Percentiles rank a stretch among this genome's conserved stretches.
Conservation (phyloP, 139 green algal species). For the Bryopsis sp. region DNA sequence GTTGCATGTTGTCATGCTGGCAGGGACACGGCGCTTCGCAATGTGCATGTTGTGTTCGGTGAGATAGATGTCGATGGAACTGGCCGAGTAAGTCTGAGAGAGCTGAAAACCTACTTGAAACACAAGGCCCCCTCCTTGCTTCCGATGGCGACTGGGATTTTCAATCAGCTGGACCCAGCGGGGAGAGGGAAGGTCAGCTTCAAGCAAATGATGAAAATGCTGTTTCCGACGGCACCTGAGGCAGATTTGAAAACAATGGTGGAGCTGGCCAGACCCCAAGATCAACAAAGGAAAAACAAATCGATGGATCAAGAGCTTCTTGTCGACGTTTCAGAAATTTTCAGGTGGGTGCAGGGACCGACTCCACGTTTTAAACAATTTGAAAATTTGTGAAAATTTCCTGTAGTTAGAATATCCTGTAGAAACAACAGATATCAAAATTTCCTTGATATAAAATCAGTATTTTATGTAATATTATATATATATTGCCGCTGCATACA, state of each 20-base stretch:
- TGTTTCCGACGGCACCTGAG: neutral
- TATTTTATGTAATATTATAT: no score
- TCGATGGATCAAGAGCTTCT: slow-evolving; percentile 1
- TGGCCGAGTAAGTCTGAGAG: neutral
- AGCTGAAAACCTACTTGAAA: slow-evolving; percentile 2
- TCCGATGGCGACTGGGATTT: slow-evolving; percentile 1
- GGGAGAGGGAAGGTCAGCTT: neutral
- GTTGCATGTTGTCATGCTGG: neutral
- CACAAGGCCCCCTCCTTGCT: neutral
- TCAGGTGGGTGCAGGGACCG: no score
- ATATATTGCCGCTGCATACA: no score
- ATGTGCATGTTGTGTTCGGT: neutral
- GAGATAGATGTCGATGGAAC: slow-evolving; percentile 6
- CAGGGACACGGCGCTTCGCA: neutral
- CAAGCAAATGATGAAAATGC: neutral
- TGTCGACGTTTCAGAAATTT: neutral
- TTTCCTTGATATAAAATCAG: no score
- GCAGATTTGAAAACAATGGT: neutral
- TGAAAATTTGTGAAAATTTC: no score
- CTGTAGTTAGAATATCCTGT: no score
- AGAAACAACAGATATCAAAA: no score
- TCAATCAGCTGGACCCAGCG: neutral
- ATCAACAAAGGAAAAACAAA: neutral
- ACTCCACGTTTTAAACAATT: no score
- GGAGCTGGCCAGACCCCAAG: neutral